Conservation (phyloP, 495 filamentous ascomycete species). For the Hypoxylon fuscum region DNA sequence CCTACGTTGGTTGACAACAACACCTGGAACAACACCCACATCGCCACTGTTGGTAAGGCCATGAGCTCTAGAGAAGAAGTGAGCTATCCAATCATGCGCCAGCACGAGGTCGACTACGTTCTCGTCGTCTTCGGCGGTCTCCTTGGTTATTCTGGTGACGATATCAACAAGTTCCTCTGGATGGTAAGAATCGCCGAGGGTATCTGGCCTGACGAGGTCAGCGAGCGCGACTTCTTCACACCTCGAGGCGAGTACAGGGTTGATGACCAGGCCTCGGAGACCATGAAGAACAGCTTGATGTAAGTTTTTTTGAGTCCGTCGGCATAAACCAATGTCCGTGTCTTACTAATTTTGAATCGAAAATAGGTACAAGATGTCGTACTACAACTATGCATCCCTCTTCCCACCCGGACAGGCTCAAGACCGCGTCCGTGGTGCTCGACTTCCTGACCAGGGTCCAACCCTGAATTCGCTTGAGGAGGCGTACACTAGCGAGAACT, state of each 20-base stretch:
- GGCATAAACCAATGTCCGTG: not conserved
- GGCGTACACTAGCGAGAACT: constrained; percentile 99
- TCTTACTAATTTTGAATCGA: constrained; percentile 11
- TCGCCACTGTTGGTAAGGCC: constrained; percentile 98
- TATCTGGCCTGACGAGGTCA: constrained; percentile 99
- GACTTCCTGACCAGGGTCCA: constrained; percentile 85
- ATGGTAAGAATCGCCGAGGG: constrained; percentile 99
- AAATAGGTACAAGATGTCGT: constrained; percentile 99
- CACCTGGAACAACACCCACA: constrained; percentile 99
- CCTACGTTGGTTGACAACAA: constrained; percentile 99
- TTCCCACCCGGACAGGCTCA: constrained; percentile 92
- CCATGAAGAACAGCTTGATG: constrained; percentile 99
- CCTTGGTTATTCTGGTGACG: constrained; percentile 97
- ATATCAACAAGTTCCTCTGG: constrained; percentile 99
- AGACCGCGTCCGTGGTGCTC: constrained; percentile 86
- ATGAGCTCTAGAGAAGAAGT: constrained; percentile 98
- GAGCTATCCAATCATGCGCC: constrained; percentile 96
- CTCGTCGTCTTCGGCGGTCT: constrained; percentile 96
- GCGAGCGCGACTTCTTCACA: constrained; percentile 97
- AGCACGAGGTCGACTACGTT: constrained; percentile 99
- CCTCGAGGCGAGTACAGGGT: constrained; percentile 94
- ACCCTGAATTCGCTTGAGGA: constrained; percentile 91
- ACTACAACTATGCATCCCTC: constrained; percentile 94
- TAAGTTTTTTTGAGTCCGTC: constrained; percentile 59
- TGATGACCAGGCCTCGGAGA: constrained; percentile 91